Base-by-base conservation (phyloP, 192 early-diverging fungal genomes). In the Thoreauomyces humboldtii region DNA sequence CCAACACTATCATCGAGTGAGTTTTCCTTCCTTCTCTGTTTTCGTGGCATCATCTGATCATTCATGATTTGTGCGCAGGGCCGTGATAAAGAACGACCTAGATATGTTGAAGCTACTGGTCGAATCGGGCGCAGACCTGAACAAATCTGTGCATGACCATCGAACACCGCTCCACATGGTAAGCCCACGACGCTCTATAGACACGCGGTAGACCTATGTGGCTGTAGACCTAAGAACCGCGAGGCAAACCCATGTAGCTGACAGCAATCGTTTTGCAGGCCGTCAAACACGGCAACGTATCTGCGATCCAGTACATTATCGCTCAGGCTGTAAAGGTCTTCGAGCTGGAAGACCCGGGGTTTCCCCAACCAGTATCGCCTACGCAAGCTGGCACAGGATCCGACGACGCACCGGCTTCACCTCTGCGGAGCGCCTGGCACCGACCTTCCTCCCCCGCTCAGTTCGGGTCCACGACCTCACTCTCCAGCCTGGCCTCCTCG, bases 161-260 rank as follows among this genome's bases (percentile, higher is more conserved):
- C 74, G 88, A 35, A 88, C 85, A 0, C 81, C 85, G 6, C 71
- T 90, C 42, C 89, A 92, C 71, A 74, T 90, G 70, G 89, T 72
- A 60, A 4, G 63, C n/a, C n/a, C n/a, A n/a, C n/a, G n/a, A n/a
- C n/a, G n/a, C n/a, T n/a, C n/a, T n/a, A n/a, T n/a, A n/a, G n/a
- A n/a, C n/a, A n/a, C n/a, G n/a, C n/a, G n/a, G n/a, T n/a, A n/a
- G n/a, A n/a, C n/a, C n/a, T n/a, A n/a, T n/a, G n/a, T n/a, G n/a
- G n/a, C n/a, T n/a, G n/a, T n/a, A n/a, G n/a, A n/a, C n/a, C n/a
- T n/a, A n/a, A n/a, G n/a, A n/a, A n/a, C n/a, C n/a, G n/a, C n/a
- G n/a, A n/a, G n/a, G n/a, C n/a, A n/a, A n/a, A n/a, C n/a, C n/a
- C n/a, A n/a, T n/a, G n/a, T n/a, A n/a, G n/a, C n/a, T 27, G 17